A percentile compares a stretch with the other conserved stretches of the same genome.
These are phyloP conservation scores for Fusarium subtropicale DNA, from an alignment of 2,329 filamentous ascomycete genomes.

Conservation along the genomic window DNA sequence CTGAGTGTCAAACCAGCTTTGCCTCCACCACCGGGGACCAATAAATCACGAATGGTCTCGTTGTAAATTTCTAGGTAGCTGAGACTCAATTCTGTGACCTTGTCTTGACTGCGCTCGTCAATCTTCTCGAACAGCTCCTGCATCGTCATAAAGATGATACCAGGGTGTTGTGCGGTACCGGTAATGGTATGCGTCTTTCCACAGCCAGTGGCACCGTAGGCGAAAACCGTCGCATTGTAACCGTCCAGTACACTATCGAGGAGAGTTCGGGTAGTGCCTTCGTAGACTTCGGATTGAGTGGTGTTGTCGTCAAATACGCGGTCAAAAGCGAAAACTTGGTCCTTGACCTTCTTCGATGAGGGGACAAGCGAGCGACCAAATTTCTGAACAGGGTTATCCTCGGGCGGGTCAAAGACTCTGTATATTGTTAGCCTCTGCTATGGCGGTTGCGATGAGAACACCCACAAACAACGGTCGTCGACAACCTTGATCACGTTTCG, in stretches of 20 bases:
- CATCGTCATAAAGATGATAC: constrained; percentile 99
- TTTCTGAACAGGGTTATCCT: constrained; percentile 90
- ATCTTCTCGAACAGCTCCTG: constrained; percentile 98
- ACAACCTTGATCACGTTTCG: constrained; percentile 94
- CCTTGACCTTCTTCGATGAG: constrained; percentile 91
- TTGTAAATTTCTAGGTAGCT: constrained; percentile 99
- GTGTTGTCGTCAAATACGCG: constrained; percentile 96
- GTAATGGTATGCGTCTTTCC: constrained; percentile 99
- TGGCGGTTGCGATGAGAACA: constrained; percentile 34
- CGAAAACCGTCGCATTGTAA: constrained; percentile 99
- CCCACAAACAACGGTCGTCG: constrained; percentile 94
- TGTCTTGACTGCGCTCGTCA: constrained; percentile 84
- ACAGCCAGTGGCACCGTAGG: constrained; percentile 96
- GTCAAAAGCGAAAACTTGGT: constrained; percentile 97
- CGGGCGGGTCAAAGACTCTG: constrained; percentile 96
- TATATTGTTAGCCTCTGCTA: constrained; percentile 30
- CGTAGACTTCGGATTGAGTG: constrained; percentile 92
- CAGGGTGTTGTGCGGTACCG: constrained; percentile 89
- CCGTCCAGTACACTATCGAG: constrained; percentile 95
- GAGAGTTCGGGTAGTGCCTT: constrained; percentile 88
- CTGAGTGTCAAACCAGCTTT: constrained; percentile 90
- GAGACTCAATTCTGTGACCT: constrained; percentile 88
- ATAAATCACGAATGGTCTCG: constrained; percentile 94
- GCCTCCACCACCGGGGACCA: constrained; percentile 80
- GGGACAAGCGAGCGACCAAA: constrained; percentile 86